These are phyloP conservation scores for Colletotrichum higginsianum DNA, from an alignment of 2,329 filamentous ascomycete genomes.

Conservation along the genomic window DNA sequence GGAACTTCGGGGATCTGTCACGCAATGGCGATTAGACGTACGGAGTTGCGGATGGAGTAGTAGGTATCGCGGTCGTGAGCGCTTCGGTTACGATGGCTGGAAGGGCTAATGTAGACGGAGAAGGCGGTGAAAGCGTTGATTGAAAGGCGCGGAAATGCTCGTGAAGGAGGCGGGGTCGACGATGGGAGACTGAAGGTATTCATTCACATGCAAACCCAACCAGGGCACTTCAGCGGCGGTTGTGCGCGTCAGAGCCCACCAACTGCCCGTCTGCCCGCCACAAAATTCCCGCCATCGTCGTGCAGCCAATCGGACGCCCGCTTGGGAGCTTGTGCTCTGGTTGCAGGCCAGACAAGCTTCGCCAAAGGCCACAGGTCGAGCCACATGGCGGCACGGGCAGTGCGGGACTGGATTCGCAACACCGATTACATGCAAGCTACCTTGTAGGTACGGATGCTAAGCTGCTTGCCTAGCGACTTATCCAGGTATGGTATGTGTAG, in stretches of 20 bases:
- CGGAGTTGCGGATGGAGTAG: background rate
- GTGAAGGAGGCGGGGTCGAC: conserved; percentile 4
- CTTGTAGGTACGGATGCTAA: too few relatives aligned
- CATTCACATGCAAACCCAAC: background rate
- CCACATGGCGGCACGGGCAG: background rate
- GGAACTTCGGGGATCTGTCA: background rate
- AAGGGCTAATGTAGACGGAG: background rate
- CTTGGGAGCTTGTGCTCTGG: conserved; percentile 39
- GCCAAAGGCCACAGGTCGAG: background rate
- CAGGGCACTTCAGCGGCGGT: conserved; percentile 14
- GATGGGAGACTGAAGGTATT: conserved; percentile 33
- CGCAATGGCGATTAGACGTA: background rate
- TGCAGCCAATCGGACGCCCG: conserved; percentile 29
- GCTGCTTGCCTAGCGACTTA: too few relatives aligned
- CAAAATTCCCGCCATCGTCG: too few relatives aligned
- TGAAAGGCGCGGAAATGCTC: conserved; percentile 2
- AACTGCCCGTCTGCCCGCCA: background rate
- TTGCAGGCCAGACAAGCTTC: conserved; percentile 36
- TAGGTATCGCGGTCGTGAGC: conserved; percentile 13
- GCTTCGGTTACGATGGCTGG: conserved; percentile 15
- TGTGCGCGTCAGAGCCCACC: conserved; percentile 41
- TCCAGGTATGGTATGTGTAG: too few relatives aligned
- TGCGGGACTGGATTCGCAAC: too few relatives aligned
- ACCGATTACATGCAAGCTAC: too few relatives aligned
- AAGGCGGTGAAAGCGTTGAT: background rate